phyloP scores from a whole-genome alignment of 208 protist species.

The Trypanosoma congolense region DNA sequence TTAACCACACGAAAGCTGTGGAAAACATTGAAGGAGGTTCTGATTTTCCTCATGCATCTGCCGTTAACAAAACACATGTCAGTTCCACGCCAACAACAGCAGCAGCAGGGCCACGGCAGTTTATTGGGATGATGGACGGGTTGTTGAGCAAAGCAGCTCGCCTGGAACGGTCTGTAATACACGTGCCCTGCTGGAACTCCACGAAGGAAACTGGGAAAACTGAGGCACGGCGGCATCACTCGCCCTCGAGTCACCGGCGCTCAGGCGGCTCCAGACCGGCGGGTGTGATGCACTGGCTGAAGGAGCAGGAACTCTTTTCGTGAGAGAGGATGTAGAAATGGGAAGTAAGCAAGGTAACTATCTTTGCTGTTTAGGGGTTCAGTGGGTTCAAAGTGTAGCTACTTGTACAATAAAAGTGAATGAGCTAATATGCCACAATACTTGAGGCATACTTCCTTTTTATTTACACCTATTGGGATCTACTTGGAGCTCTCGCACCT shows the following conservation, averaged over 20 bases:
- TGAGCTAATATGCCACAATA: no score
- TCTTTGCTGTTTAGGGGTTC: no score
- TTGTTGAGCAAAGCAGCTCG: slow-evolving; percentile 33
- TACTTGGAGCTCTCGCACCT: no score
- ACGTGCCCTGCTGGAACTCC: background rate
- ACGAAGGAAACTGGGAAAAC: background rate
- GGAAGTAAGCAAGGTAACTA: no score
- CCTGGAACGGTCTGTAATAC: slow-evolving; percentile 30
- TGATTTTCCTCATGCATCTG: background rate
- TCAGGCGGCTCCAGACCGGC: background rate
- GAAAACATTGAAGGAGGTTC: background rate
- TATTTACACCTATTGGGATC: no score
- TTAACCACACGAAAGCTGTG: background rate
- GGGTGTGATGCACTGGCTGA: slow-evolving; percentile 13
- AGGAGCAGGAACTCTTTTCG: slow-evolving; percentile 6
- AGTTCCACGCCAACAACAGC: background rate
- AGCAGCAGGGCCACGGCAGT: background rate
- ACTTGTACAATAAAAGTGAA: no score
- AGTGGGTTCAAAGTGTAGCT: no score
- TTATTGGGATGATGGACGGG: slow-evolving; percentile 28
- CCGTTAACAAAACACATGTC: background rate
- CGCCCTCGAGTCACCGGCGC: background rate
- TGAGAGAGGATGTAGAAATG: no score
- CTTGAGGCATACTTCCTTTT: no score
- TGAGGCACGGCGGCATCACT: background rate